Evolutionary conservation across 1,284 basidiomycete species (phyloP).

Genomic region (Abortiporus biennis): DNA sequence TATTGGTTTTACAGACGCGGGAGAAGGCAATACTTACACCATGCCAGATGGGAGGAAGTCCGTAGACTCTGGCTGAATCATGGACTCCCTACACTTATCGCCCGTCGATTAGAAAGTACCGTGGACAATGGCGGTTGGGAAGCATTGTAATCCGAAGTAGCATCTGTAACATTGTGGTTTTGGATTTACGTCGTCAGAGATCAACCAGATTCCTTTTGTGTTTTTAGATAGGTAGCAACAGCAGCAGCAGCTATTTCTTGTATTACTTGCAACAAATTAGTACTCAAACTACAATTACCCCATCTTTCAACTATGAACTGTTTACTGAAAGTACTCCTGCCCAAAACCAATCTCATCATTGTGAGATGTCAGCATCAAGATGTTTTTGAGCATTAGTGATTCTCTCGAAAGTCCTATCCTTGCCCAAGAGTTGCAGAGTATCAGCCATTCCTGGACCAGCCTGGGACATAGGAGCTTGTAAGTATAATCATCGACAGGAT

Average conservation of each 20-base stretch:
- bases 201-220: too few relatives aligned
- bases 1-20: constrained; percentile 63
- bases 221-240: too few relatives aligned
- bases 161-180: too few relatives aligned
- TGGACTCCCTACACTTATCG: constrained; percentile 85
- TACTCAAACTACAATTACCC: too few relatives aligned
- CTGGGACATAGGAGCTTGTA: constrained; percentile 22
- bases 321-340: not conserved
- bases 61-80: constrained; percentile 88
- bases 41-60: constrained; percentile 87
- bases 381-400: constrained; percentile 14
- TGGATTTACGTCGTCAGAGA: too few relatives aligned
- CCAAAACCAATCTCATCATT: not conserved
- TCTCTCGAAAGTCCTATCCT: constrained; percentile 25
- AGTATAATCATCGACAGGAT: too few relatives aligned
- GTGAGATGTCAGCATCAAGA: too few relatives aligned
- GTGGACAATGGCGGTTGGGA: constrained; percentile 95
- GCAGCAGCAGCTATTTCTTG: too few relatives aligned
- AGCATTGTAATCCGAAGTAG: constrained; percentile 47
- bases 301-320: too few relatives aligned
- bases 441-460: constrained; percentile 42
- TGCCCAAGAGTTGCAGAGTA: constrained; percentile 36
- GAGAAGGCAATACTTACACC: constrained; percentile 84
- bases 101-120: constrained; percentile 82
- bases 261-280: too few relatives aligned